A percentile compares a stretch with the other conserved stretches of the same genome.
These are phyloP conservation scores for Arabidopsis suecica DNA, from an alignment of 345 rosid species.

Conservation along the genomic window DNA sequence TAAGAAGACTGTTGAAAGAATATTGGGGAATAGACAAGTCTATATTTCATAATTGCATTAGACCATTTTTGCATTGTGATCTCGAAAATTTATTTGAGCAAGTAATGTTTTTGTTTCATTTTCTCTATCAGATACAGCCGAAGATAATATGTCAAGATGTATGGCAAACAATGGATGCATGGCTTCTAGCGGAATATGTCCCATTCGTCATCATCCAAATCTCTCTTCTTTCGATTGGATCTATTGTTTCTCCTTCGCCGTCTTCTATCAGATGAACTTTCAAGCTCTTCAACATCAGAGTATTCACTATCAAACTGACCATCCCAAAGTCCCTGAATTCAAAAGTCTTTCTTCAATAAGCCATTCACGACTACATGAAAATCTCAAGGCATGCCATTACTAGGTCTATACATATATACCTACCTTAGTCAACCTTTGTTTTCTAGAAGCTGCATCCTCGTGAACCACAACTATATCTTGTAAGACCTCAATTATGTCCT, in stretches of 20 bases:
- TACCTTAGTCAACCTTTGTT: conserved; percentile 89
- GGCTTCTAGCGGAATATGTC: conserved; percentile 29
- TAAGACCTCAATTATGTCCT: conserved; percentile 76
- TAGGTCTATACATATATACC: neutral
- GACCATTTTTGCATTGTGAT: neutral
- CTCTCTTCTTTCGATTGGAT: conserved; percentile 40
- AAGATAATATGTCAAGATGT: conserved; percentile 7
- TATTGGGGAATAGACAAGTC: no score
- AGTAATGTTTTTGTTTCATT: neutral
- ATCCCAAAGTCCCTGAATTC: conserved; percentile 77
- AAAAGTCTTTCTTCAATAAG: conserved; percentile 18
- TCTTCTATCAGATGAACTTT: conserved; percentile 35
- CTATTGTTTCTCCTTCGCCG: conserved; percentile 39
- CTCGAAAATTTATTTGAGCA: no score
- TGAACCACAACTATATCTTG: conserved; percentile 73
- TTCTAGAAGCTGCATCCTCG: conserved; percentile 71
- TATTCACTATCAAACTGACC: conserved; percentile 55
- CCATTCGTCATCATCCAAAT: conserved; percentile 35
- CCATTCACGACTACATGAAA: neutral
- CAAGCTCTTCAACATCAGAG: conserved; percentile 51
- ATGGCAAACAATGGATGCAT: neutral
- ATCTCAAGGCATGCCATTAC: conserved; percentile 13
- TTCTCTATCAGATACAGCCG: neutral
- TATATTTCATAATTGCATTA: neutral
- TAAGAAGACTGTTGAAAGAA: neutral